Conservation (phyloP, 2,329 filamentous ascomycete genomes). For the Colletotrichum ledebouriae region DNA sequence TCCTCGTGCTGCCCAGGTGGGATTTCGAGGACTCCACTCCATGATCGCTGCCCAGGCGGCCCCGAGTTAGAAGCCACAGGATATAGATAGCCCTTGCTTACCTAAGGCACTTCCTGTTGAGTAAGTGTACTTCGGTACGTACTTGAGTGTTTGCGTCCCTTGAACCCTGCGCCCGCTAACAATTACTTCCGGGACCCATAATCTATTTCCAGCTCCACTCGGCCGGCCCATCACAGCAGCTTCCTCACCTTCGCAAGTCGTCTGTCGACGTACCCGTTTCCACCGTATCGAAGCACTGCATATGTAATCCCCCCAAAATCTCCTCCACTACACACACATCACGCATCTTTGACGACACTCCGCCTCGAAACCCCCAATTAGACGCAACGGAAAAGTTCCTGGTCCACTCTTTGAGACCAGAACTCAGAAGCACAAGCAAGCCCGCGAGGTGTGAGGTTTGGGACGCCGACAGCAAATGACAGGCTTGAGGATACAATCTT, state of each 20-base stretch:
- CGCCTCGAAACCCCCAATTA: too few relatives aligned
- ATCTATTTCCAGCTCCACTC: constrained; percentile 22
- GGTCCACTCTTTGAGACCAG: constrained; percentile 18
- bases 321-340: constrained; percentile 12
- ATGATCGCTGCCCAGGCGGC: too few relatives aligned
- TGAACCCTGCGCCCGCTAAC: not conserved
- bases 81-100: too few relatives aligned
- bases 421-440: constrained; percentile 6
- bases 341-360: constrained; percentile 21
- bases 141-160: too few relatives aligned
- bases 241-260: not conserved
- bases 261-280: constrained; percentile 10
- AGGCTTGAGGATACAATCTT: constrained; percentile 2
- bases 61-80: too few relatives aligned
- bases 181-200: constrained; percentile 23
- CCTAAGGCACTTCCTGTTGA: too few relatives aligned
- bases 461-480: not conserved
- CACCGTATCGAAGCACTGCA: too few relatives aligned
- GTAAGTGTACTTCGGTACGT: not conserved
- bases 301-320: not conserved
- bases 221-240: constrained; percentile 2
- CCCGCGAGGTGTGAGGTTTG: not conserved
- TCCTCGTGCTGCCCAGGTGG: constrained; percentile 23
- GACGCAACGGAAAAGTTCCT: not conserved
- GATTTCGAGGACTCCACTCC: constrained; percentile 11